A percentile compares a stretch with the other conserved stretches of the same genome.
Evolutionary conservation across 345 rosid genomes (phyloP).

Genomic region (Capsella bursapastoris): DNA sequence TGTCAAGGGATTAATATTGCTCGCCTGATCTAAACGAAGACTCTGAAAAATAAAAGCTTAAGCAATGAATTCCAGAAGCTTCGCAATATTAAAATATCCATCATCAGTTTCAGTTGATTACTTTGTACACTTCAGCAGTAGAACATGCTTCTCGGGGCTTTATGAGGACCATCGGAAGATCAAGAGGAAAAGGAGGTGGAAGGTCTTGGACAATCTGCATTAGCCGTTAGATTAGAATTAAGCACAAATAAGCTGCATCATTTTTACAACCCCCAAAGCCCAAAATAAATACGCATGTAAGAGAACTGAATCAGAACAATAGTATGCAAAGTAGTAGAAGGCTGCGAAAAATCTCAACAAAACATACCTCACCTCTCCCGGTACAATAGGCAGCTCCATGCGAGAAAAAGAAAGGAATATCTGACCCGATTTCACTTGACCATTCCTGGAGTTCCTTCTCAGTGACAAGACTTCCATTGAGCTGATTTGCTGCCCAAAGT

Average conservation of each 20-base stretch:
- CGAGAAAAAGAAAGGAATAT: constrained; percentile 95
- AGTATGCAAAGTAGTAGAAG: not conserved
- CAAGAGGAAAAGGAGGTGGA: constrained; percentile 70
- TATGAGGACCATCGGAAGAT: constrained; percentile 82
- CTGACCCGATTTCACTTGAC: constrained; percentile 98
- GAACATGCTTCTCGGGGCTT: constrained; percentile 91
- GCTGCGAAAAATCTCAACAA: not conserved
- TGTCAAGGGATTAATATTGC: constrained; percentile 68
- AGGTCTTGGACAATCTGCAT: constrained; percentile 83
- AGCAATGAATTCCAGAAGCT: constrained; percentile 25
- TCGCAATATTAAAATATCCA: not conserved
- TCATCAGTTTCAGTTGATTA: constrained; percentile 39
- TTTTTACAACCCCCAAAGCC: not conserved
- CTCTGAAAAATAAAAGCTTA: constrained; percentile 51
- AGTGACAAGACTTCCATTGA: constrained; percentile 70
- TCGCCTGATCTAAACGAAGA: constrained; percentile 70
- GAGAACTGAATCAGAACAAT: not conserved
- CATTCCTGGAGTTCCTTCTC: constrained; percentile 95
- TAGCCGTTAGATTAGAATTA: constrained; percentile 29
- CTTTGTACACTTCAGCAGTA: constrained; percentile 96
- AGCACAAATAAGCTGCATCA: constrained; percentile 10
- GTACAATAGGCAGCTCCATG: constrained; percentile 96
- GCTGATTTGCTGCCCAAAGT: constrained; percentile 97
- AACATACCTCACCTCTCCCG: constrained; percentile 95
- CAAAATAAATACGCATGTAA: not conserved